These are phyloP conservation scores for Hamamelis virginiana DNA, from an alignment of 164 flowering plant genomes.

Conservation along the genomic window DNA sequence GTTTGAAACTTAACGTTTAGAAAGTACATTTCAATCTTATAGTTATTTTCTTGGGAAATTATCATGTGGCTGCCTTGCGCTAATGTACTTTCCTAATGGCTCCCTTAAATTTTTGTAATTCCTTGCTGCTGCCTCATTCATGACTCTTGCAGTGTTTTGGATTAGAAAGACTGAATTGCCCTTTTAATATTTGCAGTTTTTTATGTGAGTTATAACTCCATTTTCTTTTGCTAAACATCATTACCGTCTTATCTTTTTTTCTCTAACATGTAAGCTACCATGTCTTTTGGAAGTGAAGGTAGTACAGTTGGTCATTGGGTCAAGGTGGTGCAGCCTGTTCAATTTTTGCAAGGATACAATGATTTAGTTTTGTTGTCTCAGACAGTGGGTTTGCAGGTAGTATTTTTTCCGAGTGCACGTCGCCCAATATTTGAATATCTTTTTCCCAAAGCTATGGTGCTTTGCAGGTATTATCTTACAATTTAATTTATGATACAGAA, in stretches of 20 bases:
- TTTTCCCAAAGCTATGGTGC: background rate
- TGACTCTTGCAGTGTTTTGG: background rate
- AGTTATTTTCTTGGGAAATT: background rate
- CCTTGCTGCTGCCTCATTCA: background rate
- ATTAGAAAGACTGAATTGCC: background rate
- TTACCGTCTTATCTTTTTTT: background rate
- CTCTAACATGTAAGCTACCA: constrained; percentile 10
- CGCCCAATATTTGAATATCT: background rate
- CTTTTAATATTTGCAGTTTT: too few relatives aligned
- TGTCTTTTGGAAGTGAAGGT: constrained; percentile 47
- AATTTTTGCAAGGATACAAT: constrained; percentile 68
- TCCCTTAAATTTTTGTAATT: background rate
- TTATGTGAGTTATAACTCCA: background rate
- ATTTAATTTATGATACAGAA: constrained; percentile 51
- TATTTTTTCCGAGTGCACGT: background rate
- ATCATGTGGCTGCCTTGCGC: background rate
- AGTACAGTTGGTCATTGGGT: constrained; percentile 69
- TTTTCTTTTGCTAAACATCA: background rate
- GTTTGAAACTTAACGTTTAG: background rate
- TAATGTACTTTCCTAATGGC: background rate
- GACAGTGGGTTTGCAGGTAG: constrained; percentile 90
- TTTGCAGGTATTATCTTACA: constrained; percentile 4
- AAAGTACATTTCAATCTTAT: background rate
- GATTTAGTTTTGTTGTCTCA: constrained; percentile 64
- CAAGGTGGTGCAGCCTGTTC: constrained; percentile 56